A percentile compares a stretch with the other conserved stretches of the same genome.
Evolutionary conservation across 2,329 filamentous ascomycete species (phyloP).

Genomic region (Aspergillus melleus): DNA sequence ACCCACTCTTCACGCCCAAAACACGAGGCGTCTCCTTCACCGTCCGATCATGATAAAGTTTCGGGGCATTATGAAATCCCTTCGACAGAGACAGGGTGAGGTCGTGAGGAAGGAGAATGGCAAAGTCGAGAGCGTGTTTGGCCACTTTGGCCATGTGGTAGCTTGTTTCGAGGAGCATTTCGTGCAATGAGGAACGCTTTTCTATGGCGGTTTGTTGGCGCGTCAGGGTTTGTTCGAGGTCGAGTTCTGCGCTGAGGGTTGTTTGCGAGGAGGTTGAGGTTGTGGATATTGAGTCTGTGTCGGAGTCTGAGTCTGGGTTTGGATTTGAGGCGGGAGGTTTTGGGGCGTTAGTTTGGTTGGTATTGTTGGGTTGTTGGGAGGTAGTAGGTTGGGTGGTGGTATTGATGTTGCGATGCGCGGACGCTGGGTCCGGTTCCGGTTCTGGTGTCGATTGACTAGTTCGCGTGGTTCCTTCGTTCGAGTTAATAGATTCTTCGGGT

Average conservation of each 20-base stretch:
- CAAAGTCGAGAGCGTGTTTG: slow-evolving; percentile 70
- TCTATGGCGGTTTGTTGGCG: neutral
- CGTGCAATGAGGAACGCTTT: slow-evolving; percentile 5
- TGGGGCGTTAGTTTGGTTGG: neutral
- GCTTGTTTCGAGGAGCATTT: slow-evolving; percentile 54
- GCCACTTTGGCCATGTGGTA: slow-evolving; percentile 67
- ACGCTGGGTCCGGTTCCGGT: neutral
- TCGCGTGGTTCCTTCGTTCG: no score
- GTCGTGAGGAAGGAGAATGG: slow-evolving; percentile 79
- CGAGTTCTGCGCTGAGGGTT: neutral
- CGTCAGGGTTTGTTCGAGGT: slow-evolving; percentile 15
- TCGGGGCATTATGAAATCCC: slow-evolving; percentile 85
- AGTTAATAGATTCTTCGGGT: neutral
- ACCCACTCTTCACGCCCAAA: slow-evolving; percentile 71
- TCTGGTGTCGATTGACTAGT: no score
- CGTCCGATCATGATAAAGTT: slow-evolving; percentile 80
- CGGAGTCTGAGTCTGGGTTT: neutral
- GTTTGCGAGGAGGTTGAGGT: no score
- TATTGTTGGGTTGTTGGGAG: neutral
- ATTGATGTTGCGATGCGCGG: no score
- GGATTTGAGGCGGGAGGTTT: neutral
- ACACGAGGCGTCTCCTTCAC: slow-evolving; percentile 78
- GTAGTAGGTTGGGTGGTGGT: neutral
- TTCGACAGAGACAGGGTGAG: slow-evolving; percentile 79
- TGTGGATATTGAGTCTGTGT: neutral